Evolutionary conservation across 129 eudicot genomes (phyloP).

Genomic region (Flaveria robusta): DNA sequence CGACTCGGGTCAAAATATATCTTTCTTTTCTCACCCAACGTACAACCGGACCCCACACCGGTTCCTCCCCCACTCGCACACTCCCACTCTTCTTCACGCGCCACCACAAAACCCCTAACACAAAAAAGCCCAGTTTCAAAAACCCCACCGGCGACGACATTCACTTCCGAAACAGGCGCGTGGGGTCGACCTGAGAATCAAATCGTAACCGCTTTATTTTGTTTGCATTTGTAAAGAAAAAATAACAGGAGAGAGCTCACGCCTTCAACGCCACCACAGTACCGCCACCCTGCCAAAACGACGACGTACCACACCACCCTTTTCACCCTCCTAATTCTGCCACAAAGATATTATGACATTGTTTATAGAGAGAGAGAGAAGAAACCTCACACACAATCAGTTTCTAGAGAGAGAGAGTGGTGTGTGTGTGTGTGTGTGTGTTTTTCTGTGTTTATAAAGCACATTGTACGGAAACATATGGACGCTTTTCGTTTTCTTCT

Average conservation of each 20-base stretch:
- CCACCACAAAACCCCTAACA: neutral
- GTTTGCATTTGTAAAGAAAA: conserved; percentile 28
- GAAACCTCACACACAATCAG: no score
- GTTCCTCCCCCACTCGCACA: neutral
- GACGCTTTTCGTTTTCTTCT: conserved; percentile 17
- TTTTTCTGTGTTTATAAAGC: conserved; percentile 20
- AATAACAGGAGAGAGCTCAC: conserved; percentile 20
- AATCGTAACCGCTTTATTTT: conserved; percentile 35
- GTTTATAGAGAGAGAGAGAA: conserved; percentile 29
- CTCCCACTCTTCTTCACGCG: neutral
- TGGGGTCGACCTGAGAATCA: neutral
- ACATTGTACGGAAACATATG: conserved; percentile 32
- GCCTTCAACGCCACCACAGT: conserved; percentile 23
- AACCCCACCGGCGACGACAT: neutral
- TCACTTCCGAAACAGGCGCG: neutral
- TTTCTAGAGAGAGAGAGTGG: conserved; percentile 29
- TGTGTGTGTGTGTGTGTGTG: conserved; percentile 1
- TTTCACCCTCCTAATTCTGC: conserved; percentile 22
- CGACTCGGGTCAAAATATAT: conserved; percentile 4
- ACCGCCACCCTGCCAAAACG: conserved; percentile 35
- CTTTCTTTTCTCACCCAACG: neutral
- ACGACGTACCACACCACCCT: conserved; percentile 31
- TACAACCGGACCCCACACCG: neutral
- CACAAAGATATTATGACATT: conserved; percentile 42
- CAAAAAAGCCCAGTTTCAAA: neutral